These are phyloP conservation scores for Poa annua DNA, from an alignment of 176 grass and related monocot species.

Conservation along the genomic window DNA sequence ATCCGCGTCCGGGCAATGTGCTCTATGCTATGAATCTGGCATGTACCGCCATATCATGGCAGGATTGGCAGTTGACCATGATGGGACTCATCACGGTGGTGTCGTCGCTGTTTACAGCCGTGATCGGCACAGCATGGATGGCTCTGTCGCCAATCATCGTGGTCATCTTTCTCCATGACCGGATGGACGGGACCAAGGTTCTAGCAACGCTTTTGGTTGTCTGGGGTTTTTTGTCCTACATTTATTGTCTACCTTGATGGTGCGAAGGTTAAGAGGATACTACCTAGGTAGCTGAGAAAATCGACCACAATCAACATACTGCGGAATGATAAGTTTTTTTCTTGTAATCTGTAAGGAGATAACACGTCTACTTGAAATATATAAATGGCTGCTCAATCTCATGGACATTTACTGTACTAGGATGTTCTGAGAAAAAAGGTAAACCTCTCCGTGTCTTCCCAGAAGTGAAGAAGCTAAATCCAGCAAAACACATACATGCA, in stretches of 20 bases:
- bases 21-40: slow-evolving; percentile 64
- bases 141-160: slow-evolving; percentile 63
- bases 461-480: too few relatives aligned
- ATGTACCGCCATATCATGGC: slow-evolving; percentile 61
- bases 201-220: slow-evolving; percentile 65
- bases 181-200: slow-evolving; percentile 66
- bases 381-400: too few relatives aligned
- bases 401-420: too few relatives aligned
- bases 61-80: slow-evolving; percentile 58
- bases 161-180: slow-evolving; percentile 72
- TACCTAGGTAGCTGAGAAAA: background rate
- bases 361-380: too few relatives aligned
- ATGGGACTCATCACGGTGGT: slow-evolving; percentile 59
- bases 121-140: slow-evolving; percentile 60
- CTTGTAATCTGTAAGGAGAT: too few relatives aligned
- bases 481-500: too few relatives aligned
- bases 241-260: slow-evolving; percentile 83
- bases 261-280: slow-evolving; percentile 36
- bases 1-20: too few relatives aligned
- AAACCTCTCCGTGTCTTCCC: too few relatives aligned
- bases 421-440: too few relatives aligned
- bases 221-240: slow-evolving; percentile 74
- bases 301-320: too few relatives aligned
- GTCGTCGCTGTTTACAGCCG: slow-evolving; percentile 88
- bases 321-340: too few relatives aligned